These are phyloP conservation scores for Fomitopsis betulina DNA, from an alignment of 1,284 basidiomycete species.

Conservation along the genomic window DNA sequence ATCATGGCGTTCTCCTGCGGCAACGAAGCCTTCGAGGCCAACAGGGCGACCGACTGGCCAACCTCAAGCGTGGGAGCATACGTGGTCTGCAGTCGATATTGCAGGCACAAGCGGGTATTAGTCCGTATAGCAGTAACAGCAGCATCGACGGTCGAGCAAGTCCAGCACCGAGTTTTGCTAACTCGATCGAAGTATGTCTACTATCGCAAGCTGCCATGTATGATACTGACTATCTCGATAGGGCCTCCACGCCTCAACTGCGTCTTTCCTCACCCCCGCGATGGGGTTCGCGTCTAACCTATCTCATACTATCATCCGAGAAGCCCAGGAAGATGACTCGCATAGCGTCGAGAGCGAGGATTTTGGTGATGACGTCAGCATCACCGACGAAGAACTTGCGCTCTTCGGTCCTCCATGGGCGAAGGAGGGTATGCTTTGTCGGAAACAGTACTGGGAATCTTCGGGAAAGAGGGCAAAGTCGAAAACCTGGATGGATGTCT, in stretches of 20 bases:
- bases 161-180: slow-evolving; percentile 85
- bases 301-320: slow-evolving; percentile 93
- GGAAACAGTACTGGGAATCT: slow-evolving; percentile 93
- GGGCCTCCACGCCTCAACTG: slow-evolving; percentile 32
- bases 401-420: slow-evolving; percentile 96
- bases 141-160: slow-evolving; percentile 82
- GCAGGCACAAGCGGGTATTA: slow-evolving; percentile 49
- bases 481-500: slow-evolving; percentile 89
- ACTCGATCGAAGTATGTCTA: slow-evolving; percentile 73
- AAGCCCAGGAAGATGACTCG: slow-evolving; percentile 89
- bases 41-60: slow-evolving; percentile 65
- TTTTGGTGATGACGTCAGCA: slow-evolving; percentile 67
- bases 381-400: slow-evolving; percentile 92
- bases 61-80: slow-evolving; percentile 86
- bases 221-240: slow-evolving; percentile 16
- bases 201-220: neutral
- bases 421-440: slow-evolving; percentile 92
- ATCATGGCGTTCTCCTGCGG: slow-evolving; percentile 43
- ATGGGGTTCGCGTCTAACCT: slow-evolving; percentile 95
- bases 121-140: slow-evolving; percentile 77
- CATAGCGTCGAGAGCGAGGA: slow-evolving; percentile 62
- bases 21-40: slow-evolving; percentile 61
- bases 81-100: slow-evolving; percentile 81
- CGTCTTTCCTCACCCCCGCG: slow-evolving; percentile 67
- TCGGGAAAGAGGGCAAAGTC: slow-evolving; percentile 79